phyloP scores from a whole-genome alignment of 176 grass and related monocot species.

The Lolium multiflorum region DNA sequence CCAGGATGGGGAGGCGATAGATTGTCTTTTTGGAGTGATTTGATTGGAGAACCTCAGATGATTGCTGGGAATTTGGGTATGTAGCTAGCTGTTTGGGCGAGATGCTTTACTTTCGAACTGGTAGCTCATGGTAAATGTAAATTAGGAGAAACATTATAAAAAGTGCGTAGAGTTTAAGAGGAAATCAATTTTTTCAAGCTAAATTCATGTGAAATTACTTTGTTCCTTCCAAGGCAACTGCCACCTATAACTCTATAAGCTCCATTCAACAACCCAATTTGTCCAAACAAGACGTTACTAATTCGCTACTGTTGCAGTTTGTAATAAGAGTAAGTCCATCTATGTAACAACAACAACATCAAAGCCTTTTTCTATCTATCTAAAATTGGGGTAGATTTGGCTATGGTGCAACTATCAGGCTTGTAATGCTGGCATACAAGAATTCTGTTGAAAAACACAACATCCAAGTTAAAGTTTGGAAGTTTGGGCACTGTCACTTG shows the following conservation, averaged over 20 bases:
- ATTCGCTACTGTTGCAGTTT: not conserved
- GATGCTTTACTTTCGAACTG: not conserved
- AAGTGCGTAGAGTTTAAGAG: not conserved
- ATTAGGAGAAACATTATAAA: not conserved
- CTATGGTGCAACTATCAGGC: not conserved
- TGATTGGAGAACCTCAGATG: not conserved
- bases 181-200: not conserved
- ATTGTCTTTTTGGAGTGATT: not conserved
- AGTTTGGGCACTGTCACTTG: not conserved
- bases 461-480: not conserved
- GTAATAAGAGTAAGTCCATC: conserved; percentile 2
- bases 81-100: not conserved
- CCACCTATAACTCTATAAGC: not conserved
- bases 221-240: not conserved
- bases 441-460: not conserved
- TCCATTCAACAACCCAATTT: conserved; percentile 15
- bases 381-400: not conserved
- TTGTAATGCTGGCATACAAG: not conserved
- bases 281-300: conserved; percentile 10
- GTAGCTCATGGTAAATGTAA: not conserved
- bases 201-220: conserved; percentile 13
- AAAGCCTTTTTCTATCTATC: not conserved
- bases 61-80: not conserved
- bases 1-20: not conserved
- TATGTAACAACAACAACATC: not conserved